Percentiles rank a stretch among this genome's conserved stretches.
Conservation (phyloP, 2,329 filamentous ascomycete genomes). For the Monosporascus ibericus region DNA sequence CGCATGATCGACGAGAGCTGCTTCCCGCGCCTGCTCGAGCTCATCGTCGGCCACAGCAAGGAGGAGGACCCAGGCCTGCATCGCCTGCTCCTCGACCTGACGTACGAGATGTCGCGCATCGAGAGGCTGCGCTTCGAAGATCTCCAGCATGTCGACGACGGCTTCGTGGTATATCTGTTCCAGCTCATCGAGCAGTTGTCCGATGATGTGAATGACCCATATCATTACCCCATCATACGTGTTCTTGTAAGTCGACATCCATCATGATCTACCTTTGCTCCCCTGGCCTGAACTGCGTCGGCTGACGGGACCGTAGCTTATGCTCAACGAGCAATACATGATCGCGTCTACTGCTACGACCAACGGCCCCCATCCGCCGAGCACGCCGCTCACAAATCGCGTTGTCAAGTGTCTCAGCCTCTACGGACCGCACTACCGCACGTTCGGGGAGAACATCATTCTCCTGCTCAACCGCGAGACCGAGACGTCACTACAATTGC, state of each 20-base stretch:
- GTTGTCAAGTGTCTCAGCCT: slow-evolving; percentile 87
- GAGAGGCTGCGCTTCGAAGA: slow-evolving; percentile 75
- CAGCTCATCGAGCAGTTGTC: slow-evolving; percentile 82
- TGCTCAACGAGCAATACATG: slow-evolving; percentile 98
- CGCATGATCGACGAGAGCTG: slow-evolving; percentile 83
- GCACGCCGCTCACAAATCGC: slow-evolving; percentile 71
- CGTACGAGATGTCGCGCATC: slow-evolving; percentile 96
- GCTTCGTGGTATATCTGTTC: slow-evolving; percentile 78
- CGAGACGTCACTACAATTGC: slow-evolving; percentile 85
- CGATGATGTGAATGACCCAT: slow-evolving; percentile 83
- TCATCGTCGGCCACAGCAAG: slow-evolving; percentile 59
- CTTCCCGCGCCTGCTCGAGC: slow-evolving; percentile 75
- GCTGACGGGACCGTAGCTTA: slow-evolving; percentile 53
- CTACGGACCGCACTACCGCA: slow-evolving; percentile 76
- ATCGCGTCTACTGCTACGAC: slow-evolving; percentile 57
- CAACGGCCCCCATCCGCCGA: slow-evolving; percentile 31
- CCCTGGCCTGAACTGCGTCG: too few species aligned
- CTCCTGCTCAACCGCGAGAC: slow-evolving; percentile 90
- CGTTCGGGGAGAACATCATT: slow-evolving; percentile 97
- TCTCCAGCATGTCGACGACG: slow-evolving; percentile 68
- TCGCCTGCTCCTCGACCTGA: slow-evolving; percentile 73
- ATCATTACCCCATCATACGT: slow-evolving; percentile 91
- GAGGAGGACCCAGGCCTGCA: slow-evolving; percentile 68
- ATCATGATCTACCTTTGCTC: too few species aligned
- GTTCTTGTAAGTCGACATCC: slow-evolving; percentile 63